A percentile compares a stretch with the other conserved stretches of the same genome.
phyloP scores from a whole-genome alignment of 2,329 filamentous ascomycete genomes.

The Aspergillus fijiensis region DNA sequence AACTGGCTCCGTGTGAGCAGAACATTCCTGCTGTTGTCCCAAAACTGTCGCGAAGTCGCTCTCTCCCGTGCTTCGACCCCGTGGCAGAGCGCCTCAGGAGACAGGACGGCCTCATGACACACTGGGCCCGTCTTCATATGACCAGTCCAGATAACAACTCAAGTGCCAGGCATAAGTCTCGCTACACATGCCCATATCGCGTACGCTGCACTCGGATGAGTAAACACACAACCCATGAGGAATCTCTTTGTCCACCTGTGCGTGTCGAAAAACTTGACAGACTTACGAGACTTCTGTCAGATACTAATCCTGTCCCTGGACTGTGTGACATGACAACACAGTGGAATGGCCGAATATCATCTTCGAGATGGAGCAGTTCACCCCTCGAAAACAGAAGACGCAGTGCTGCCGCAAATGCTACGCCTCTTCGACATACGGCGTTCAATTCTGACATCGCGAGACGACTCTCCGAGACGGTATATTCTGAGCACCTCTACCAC shows the following conservation, averaged over 20 bases:
- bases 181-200: constrained; percentile 29
- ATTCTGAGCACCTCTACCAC: not conserved
- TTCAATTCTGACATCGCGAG: not conserved
- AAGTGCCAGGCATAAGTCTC: not conserved
- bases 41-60: constrained; percentile 9
- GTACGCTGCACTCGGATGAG: constrained; percentile 42
- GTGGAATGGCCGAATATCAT: not conserved
- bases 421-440: too few relatives aligned
- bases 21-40: not conserved
- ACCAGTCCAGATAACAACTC: not conserved
- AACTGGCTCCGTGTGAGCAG: not conserved
- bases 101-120: not conserved
- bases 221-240: constrained; percentile 22
- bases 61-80: constrained; percentile 19
- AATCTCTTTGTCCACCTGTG: constrained; percentile 31
- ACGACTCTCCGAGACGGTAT: not conserved
- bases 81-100: too few relatives aligned
- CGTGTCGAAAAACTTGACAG: constrained; percentile 36
- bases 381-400: not conserved
- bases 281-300: constrained; percentile 23
- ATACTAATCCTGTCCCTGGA: not conserved
- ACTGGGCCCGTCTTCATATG: not conserved
- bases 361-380: not conserved
- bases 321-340: not conserved
- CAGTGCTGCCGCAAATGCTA: not conserved